Percentiles rank a stretch among this genome's conserved stretches.
phyloP scores from a whole-genome alignment of 108 stramenopile species.

The Fragilariopsis cylindrus region DNA sequence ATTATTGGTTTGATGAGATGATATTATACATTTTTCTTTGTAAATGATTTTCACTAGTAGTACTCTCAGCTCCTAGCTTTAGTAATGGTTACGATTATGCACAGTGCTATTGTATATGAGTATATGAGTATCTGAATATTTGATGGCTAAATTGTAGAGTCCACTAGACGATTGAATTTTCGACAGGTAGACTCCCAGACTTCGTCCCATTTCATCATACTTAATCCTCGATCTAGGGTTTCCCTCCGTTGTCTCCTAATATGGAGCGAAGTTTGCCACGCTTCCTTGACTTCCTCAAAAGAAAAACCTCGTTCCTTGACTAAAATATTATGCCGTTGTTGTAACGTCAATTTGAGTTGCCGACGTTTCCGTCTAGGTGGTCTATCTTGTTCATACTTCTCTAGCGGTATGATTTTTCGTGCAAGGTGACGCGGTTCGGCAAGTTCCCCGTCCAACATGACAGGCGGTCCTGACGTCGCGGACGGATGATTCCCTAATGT shows the following conservation, averaged over 20 bases:
- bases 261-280: constrained; percentile 48
- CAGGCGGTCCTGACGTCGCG: constrained; percentile 55
- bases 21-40: too few species aligned
- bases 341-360: constrained; percentile 42
- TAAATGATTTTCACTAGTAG: too few species aligned
- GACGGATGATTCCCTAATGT: constrained; percentile 68
- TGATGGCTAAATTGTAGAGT: constrained; percentile 1
- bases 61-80: too few species aligned
- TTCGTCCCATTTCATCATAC: constrained; percentile 48
- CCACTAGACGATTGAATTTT: constrained; percentile 42
- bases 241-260: constrained; percentile 51
- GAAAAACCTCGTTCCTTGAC: constrained; percentile 46
- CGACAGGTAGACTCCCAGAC: constrained; percentile 55
- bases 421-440: background rate
- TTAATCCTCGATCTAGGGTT: constrained; percentile 43
- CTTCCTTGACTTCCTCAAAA: constrained; percentile 48
- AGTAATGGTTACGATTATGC: too few species aligned
- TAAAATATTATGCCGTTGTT: constrained; percentile 48
- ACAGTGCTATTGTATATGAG: too few species aligned
- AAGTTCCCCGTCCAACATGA: constrained; percentile 51
- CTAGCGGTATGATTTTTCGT: constrained; percentile 30
- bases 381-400: constrained; percentile 49
- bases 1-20: too few species aligned
- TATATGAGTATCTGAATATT: too few species aligned
- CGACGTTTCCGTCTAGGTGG: constrained; percentile 45